These are phyloP conservation scores for Tolypocladium tropicale DNA, from an alignment of 2,329 filamentous ascomycete species.

Conservation along the genomic window DNA sequence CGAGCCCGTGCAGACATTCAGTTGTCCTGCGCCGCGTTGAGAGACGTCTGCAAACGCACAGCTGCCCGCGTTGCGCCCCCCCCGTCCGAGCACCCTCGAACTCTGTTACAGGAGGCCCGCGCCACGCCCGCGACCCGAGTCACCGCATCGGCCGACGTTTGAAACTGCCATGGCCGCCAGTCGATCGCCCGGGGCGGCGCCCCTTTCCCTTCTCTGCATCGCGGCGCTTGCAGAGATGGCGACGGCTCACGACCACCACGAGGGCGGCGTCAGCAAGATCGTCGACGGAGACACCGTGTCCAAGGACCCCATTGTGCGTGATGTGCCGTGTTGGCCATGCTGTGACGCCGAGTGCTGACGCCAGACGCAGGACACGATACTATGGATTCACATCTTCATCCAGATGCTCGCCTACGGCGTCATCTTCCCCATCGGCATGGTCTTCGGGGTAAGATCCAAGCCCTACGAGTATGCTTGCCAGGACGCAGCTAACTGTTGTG, in stretches of 20 bases:
- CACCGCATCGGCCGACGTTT: not conserved
- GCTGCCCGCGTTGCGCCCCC: not conserved
- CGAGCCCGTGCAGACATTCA: not conserved
- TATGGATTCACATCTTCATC: constrained; percentile 91
- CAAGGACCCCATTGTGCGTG: constrained; percentile 60
- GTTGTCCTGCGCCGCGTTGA: not conserved
- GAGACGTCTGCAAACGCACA: not conserved
- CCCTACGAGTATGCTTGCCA: not conserved
- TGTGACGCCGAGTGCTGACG: constrained; percentile 11
- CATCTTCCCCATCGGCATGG: constrained; percentile 91
- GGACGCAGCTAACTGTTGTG: not conserved
- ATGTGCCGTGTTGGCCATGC: not conserved
- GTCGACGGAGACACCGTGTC: constrained; percentile 60
- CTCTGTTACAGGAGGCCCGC: constrained; percentile 2
- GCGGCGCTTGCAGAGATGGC: constrained; percentile 13
- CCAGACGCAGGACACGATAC: constrained; percentile 53
- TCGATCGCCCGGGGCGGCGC: constrained; percentile 6
- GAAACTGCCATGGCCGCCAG: constrained; percentile 10
- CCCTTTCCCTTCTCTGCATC: constrained; percentile 10
- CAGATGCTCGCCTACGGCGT: constrained; percentile 84
- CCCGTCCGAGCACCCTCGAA: not conserved
- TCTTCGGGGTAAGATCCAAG: constrained; percentile 77
- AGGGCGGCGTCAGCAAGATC: constrained; percentile 39
- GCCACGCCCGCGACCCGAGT: not conserved
- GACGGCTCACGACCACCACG: constrained; percentile 38